Conservation (phyloP, 2,329 filamentous ascomycete genomes). For the Nigrospora sphaerica region DNA sequence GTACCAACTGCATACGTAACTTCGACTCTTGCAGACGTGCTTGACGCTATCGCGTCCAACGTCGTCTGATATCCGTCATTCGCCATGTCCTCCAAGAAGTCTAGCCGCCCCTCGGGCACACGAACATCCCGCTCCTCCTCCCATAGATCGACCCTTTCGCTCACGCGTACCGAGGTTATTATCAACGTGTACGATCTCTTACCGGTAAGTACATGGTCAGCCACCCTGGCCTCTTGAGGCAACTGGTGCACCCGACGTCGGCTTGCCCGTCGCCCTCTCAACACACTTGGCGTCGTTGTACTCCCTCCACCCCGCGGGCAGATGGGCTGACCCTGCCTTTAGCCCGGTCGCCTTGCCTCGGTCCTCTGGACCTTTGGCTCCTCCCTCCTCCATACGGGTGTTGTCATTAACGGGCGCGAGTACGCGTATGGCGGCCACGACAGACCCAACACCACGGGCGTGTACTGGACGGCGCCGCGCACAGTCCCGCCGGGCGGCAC, state of each 20-base stretch:
- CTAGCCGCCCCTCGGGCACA: slow-evolving; percentile 20
- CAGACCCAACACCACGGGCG: slow-evolving; percentile 61
- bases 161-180: slow-evolving; percentile 65
- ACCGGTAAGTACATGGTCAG: slow-evolving; percentile 41
- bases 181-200: slow-evolving; percentile 77
- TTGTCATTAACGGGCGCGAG: slow-evolving; percentile 73
- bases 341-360: slow-evolving; percentile 70
- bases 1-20: neutral
- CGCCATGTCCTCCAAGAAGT: slow-evolving; percentile 36
- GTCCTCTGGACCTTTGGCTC: slow-evolving; percentile 72
- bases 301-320: too few species aligned
- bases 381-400: slow-evolving; percentile 73
- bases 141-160: slow-evolving; percentile 60
- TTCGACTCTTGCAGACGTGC: neutral
- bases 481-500: slow-evolving; percentile 70
- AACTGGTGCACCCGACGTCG: too few species aligned
- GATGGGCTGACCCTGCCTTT: too few species aligned
- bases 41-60: neutral
- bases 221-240: too few species aligned
- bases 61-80: neutral
- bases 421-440: slow-evolving; percentile 84
- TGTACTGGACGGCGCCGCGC: slow-evolving; percentile 74
- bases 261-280: too few species aligned
- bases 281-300: too few species aligned
- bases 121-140: slow-evolving; percentile 25